Evolutionary conservation across 2,329 filamentous ascomycete genomes (phyloP).

Genomic region (Plectosphaerella plurivora): DNA sequence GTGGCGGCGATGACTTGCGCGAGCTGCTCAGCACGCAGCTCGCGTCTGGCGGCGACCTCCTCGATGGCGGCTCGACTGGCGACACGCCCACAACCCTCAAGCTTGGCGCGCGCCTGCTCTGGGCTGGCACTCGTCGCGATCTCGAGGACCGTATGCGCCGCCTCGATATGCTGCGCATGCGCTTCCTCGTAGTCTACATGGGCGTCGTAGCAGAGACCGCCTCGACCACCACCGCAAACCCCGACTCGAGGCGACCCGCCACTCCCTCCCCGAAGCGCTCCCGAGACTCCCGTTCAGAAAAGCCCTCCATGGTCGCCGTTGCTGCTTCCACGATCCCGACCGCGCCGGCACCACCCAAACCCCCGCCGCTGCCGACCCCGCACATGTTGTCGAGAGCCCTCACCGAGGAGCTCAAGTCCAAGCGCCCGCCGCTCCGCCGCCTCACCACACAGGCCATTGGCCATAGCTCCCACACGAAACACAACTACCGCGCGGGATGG

Average conservation of each 20-base stretch:
- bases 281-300: constrained; percentile 5
- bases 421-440: constrained; percentile 44
- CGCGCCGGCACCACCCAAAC: constrained; percentile 21
- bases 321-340: constrained; percentile 11
- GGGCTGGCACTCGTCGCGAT: constrained; percentile 49
- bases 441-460: constrained; percentile 51
- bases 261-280: constrained; percentile 11
- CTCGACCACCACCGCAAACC: constrained; percentile 23
- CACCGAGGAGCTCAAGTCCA: constrained; percentile 35
- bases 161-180: constrained; percentile 58
- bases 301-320: neutral
- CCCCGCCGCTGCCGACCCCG: constrained; percentile 17
- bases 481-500: constrained; percentile 52
- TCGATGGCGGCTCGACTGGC: constrained; percentile 14
- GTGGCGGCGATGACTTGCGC: constrained; percentile 54
- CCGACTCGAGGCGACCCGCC: constrained; percentile 1
- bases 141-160: constrained; percentile 55
- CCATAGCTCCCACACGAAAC: constrained; percentile 42
- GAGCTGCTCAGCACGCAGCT: constrained; percentile 53
- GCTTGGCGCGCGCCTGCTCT: constrained; percentile 48
- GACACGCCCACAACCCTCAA: constrained; percentile 32
- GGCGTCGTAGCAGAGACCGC: constrained; percentile 45
- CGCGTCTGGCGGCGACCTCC: constrained; percentile 17
- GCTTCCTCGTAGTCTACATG: constrained; percentile 62
- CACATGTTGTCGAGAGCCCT: constrained; percentile 32